Conservation (phyloP, 495 filamentous ascomycete genomes). For the Pseudevernia furfuracea region DNA sequence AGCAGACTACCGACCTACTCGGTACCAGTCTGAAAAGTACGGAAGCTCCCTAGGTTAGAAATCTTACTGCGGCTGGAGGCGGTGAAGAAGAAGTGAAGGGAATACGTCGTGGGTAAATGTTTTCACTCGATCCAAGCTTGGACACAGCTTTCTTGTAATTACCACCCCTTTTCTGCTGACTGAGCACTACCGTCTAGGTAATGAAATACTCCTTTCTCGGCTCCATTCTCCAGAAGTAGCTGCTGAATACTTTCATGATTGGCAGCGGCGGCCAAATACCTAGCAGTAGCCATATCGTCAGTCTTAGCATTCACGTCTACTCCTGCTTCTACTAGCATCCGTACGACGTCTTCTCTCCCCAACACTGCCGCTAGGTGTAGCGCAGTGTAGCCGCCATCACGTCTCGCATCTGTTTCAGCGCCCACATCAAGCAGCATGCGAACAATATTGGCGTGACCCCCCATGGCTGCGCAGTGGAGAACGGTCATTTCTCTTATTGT, state of each 20-base stretch:
- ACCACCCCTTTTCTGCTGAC: neutral
- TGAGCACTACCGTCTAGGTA: neutral
- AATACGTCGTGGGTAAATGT: neutral
- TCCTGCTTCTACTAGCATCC: slow-evolving; percentile 1
- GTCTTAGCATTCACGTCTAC: neutral
- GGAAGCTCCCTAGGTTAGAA: neutral
- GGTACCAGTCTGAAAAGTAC: neutral
- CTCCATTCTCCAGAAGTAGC: slow-evolving; percentile 4
- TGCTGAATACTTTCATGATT: neutral
- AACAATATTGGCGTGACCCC: neutral
- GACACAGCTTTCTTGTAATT: neutral
- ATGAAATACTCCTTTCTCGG: neutral
- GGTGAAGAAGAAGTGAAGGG: neutral
- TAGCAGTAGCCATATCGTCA: neutral
- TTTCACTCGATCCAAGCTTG: neutral
- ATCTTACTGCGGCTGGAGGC: neutral
- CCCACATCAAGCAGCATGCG: neutral
- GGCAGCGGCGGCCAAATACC: neutral
- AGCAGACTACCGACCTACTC: neutral
- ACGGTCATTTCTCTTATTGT: neutral
- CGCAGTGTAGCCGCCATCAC: neutral
- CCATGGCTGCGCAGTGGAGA: neutral
- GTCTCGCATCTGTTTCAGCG: neutral
- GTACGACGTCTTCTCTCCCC: neutral
- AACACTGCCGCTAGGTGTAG: neutral